Conservation (phyloP, 306 rosid species). For the Adenanthera pavonina region DNA sequence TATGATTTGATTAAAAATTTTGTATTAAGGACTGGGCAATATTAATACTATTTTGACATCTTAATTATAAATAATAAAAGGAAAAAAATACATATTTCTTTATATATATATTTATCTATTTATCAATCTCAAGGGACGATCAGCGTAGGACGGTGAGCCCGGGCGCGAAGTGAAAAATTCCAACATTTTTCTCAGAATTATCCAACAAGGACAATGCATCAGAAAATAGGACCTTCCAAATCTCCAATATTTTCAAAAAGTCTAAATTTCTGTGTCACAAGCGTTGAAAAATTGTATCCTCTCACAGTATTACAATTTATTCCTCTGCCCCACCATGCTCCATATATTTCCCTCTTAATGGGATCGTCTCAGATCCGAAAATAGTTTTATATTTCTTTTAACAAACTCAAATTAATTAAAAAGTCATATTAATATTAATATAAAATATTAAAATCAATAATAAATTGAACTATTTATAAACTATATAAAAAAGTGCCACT, state of each 20-base stretch:
- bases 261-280: conserved; percentile 23
- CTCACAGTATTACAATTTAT: conserved; percentile 8
- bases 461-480: too few relatives aligned
- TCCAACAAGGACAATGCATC: not conserved
- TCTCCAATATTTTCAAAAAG: conserved; percentile 1
- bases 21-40: too few relatives aligned
- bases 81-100: too few relatives aligned
- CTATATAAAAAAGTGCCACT: too few relatives aligned
- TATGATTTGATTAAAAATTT: too few relatives aligned
- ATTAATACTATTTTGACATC: too few relatives aligned
- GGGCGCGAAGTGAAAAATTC: not conserved
- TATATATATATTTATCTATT: too few relatives aligned
- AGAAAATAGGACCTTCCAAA: not conserved
- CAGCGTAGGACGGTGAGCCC: not conserved
- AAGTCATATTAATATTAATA: too few relatives aligned
- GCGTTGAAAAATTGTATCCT: not conserved
- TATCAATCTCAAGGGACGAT: too few relatives aligned
- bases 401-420: too few relatives aligned
- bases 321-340: conserved; percentile 8
- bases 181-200: not conserved
- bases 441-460: not conserved
- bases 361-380: not conserved
- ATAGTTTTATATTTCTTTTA: too few relatives aligned
- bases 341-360: not conserved
- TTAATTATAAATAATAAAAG: too few relatives aligned